Evolutionary conservation across 257 asterid genomes (phyloP).

Genomic region (Solanum corneliomulleri): DNA sequence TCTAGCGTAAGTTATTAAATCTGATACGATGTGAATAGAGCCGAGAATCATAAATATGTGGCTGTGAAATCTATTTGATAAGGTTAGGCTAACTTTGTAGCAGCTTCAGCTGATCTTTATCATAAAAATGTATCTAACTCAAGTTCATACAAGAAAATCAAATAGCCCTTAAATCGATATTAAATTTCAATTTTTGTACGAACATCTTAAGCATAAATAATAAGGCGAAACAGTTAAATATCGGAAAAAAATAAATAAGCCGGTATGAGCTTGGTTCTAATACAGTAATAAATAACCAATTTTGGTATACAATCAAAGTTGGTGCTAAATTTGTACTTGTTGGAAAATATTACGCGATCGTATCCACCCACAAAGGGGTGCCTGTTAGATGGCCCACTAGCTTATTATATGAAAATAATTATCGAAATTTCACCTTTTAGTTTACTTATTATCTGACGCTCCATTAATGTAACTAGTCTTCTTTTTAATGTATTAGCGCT

Average conservation of each 20-base stretch:
- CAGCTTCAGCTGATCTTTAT: not conserved
- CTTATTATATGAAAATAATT: too few species aligned
- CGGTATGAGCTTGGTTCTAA: not conserved
- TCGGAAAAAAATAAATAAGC: not conserved
- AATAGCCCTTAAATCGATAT: not conserved
- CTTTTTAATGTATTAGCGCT: too few species aligned
- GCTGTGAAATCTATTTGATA: not conserved
- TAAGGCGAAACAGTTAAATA: accelerated
- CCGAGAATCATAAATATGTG: not conserved
- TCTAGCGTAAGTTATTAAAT: not conserved
- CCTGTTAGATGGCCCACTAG: not conserved
- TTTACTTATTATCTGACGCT: too few species aligned
- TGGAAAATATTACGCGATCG: not conserved
- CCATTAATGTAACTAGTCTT: too few species aligned
- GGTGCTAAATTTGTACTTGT: not conserved
- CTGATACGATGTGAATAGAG: not conserved
- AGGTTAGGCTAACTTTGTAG: not conserved
- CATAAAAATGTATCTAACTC: not conserved
- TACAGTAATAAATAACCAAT: not conserved
- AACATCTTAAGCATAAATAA: not conserved
- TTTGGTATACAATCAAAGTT: not conserved
- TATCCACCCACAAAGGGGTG: not conserved
- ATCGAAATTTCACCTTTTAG: too few species aligned
- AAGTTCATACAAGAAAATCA: not conserved
- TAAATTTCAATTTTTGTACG: too few species aligned